These are phyloP conservation scores for Aspergillus coremiiformis DNA, from an alignment of 495 filamentous ascomycete species.

Conservation along the genomic window DNA sequence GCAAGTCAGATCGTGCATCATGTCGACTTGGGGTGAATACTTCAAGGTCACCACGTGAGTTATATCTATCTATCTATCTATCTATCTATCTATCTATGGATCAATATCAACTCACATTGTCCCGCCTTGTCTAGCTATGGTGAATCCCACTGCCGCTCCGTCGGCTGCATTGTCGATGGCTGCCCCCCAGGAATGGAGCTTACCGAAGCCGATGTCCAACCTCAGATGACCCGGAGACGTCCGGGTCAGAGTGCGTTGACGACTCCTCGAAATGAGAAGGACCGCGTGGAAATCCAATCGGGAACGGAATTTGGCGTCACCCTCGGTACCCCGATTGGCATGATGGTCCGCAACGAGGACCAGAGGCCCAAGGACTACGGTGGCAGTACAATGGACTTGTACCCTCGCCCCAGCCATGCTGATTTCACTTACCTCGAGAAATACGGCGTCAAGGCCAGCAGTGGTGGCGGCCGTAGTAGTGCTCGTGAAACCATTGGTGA, in stretches of 20 bases:
- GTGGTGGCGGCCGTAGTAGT: conserved; percentile 84
- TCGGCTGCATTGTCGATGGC: conserved; percentile 84
- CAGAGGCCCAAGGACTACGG: conserved; percentile 93
- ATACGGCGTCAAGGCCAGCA: conserved; percentile 91
- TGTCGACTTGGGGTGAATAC: conserved; percentile 88
- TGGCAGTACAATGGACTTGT: conserved; percentile 81
- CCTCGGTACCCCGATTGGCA: conserved; percentile 83
- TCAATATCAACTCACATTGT: background rate
- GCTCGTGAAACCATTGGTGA: conserved; percentile 87
- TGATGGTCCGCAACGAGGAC: conserved; percentile 86
- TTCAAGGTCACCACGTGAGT: conserved; percentile 82
- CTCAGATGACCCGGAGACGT: conserved; percentile 84
- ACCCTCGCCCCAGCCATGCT: conserved; percentile 87
- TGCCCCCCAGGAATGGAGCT: conserved; percentile 84
- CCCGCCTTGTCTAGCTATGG: conserved; percentile 54
- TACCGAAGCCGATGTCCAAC: conserved; percentile 86
- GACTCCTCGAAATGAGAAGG: conserved; percentile 90
- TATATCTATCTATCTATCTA: no score
- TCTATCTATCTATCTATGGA: no score
- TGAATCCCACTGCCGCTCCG: conserved; percentile 86
- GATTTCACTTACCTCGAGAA: conserved; percentile 97
- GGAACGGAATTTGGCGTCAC: conserved; percentile 91
- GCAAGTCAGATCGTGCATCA: conserved; percentile 1
- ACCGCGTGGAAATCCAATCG: conserved; percentile 85
- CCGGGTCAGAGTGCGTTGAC: conserved; percentile 88